Percentiles rank a stretch among this genome's conserved stretches.
These are phyloP conservation scores for Globisporangium orthogonon DNA, from an alignment of 352 stramenopile genomes.

Conservation along the genomic window DNA sequence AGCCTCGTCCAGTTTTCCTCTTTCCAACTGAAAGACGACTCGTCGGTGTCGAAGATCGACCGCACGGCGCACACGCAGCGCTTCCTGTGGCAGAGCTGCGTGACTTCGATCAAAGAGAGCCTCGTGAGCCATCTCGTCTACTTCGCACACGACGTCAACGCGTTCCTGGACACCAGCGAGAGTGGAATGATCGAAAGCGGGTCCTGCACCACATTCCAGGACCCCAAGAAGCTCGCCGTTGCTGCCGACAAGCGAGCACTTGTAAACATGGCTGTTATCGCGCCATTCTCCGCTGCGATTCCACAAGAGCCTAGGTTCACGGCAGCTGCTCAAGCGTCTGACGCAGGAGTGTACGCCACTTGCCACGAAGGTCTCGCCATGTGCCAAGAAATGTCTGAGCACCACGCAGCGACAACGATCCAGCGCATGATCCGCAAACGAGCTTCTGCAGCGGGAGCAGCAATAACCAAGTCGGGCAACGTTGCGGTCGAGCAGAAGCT, in stretches of 20 bases:
- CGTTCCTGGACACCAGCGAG: not conserved
- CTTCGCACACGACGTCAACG: constrained; percentile 1
- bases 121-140: not conserved
- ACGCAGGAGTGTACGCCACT: too few species aligned
- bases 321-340: too few species aligned
- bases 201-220: not conserved
- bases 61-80: not conserved
- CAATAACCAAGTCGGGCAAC: not conserved
- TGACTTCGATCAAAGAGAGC: not conserved
- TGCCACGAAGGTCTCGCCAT: too few species aligned
- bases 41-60: not conserved
- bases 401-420: not conserved
- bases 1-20: not conserved
- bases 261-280: not conserved
- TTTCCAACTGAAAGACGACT: not conserved
- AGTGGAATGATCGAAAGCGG: not conserved
- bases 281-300: not conserved
- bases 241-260: not conserved
- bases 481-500: not conserved
- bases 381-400: not conserved
- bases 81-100: not conserved
- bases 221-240: not conserved
- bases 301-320: not conserved
- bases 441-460: not conserved
- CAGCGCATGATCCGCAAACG: constrained; percentile 2